These are phyloP conservation scores for Nicotiana paniculata DNA, from an alignment of 257 asterid genomes.

Conservation along the genomic window DNA sequence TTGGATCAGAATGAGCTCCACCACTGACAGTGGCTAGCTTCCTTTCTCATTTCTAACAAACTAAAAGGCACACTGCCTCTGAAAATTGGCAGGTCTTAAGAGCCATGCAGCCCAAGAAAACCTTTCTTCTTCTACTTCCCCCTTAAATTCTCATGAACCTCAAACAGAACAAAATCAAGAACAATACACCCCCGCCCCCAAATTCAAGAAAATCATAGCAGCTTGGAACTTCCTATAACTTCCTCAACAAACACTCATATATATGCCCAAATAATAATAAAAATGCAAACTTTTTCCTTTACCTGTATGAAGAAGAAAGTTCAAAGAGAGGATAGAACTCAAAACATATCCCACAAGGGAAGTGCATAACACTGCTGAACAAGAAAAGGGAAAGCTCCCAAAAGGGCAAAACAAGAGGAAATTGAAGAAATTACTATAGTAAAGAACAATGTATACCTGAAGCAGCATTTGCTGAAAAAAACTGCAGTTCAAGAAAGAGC, in stretches of 20 bases:
- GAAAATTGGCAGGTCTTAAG: neutral
- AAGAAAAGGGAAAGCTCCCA: neutral
- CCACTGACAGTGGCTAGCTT: neutral
- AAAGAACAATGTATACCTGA: constrained; percentile 28
- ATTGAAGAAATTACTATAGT: neutral
- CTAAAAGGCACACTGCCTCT: neutral
- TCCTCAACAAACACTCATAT: neutral
- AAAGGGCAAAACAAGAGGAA: neutral
- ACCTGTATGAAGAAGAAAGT: neutral
- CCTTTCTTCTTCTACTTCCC: neutral
- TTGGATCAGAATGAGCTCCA: neutral
- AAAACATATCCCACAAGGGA: neutral
- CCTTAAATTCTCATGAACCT: neutral
- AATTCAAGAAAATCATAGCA: neutral
- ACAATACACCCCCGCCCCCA: neutral
- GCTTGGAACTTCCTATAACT: neutral
- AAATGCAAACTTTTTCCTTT: neutral
- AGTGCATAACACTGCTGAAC: neutral
- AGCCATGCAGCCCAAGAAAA: neutral
- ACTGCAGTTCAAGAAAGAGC: constrained; percentile 30
- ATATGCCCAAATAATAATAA: neutral
- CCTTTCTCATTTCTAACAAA: neutral
- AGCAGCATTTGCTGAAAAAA: constrained; percentile 39
- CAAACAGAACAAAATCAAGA: neutral
- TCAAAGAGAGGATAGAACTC: neutral